Conservation (phyloP, 257 asterid species). For the Ilex aquifolium region DNA sequence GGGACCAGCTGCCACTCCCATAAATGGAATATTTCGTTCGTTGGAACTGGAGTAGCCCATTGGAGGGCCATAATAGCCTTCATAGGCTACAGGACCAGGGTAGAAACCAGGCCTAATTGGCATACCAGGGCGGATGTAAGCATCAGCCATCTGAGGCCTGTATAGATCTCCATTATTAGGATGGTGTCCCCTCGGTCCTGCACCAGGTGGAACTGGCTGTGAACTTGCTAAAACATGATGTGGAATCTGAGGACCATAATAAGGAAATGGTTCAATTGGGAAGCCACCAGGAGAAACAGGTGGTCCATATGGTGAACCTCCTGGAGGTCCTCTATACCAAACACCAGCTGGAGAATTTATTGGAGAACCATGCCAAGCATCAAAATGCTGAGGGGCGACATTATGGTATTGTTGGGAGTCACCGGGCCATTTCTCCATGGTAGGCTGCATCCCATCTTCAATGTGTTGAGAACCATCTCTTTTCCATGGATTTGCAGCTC, state of each 20-base stretch:
- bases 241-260: conserved; percentile 71
- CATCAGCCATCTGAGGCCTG: conserved; percentile 71
- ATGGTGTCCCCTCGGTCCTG: conserved; percentile 80
- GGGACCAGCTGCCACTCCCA: conserved; percentile 57
- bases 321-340: conserved; percentile 86
- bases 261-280: conserved; percentile 74
- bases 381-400: conserved; percentile 65
- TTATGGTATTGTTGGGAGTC: conserved; percentile 60
- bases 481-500: conserved; percentile 50
- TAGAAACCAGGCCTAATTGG: conserved; percentile 82
- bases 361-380: conserved; percentile 81
- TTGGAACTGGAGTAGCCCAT: conserved; percentile 60
- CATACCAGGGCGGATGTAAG: conserved; percentile 73
- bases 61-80: conserved; percentile 84
- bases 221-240: conserved; percentile 62
- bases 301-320: conserved; percentile 69
- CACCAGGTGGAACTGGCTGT: conserved; percentile 53
- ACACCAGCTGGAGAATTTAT: conserved; percentile 63
- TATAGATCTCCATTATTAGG: conserved; percentile 72
- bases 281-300: conserved; percentile 75
- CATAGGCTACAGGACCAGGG: conserved; percentile 71
- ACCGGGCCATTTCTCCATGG: conserved; percentile 71
- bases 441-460: conserved; percentile 49
- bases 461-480: conserved; percentile 43
- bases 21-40: conserved; percentile 66